Base-by-base conservation (phyloP, 2,329 filamentous ascomycete genomes). In the Zymoseptoria tritici region DNA sequence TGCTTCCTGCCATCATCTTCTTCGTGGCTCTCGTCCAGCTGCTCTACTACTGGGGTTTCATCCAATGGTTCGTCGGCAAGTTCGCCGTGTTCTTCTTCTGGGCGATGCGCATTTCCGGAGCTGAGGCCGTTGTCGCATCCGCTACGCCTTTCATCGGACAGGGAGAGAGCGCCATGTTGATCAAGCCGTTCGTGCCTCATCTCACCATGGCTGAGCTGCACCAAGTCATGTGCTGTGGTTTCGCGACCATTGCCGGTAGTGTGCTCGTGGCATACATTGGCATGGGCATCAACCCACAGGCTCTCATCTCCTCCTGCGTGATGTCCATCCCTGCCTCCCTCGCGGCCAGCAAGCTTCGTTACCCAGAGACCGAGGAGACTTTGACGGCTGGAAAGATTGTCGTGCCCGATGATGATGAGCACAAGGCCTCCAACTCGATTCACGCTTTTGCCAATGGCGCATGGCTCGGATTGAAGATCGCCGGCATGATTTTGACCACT, bases 271-370 rank as follows among this genome's bases (percentile, higher is more conserved):
- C 89, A 13, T 97, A 96, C 75, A 92, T 96, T 64, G 79, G 81
- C 26, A 85, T 96, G 68, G 91, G 91, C 49, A 81, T 96, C 58
- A 94, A 91, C 73, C 80, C 89, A 0, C 88, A 95, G 73, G 91
- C 90, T 2, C 80, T 97, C 53, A 88, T 96, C 26, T 96, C 90
- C 2, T 92, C 89, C 7, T 96, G 91, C 72, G 91, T 96, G 73
- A 97, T 97, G 92, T 92, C 88, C 68, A 96, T 96, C 64, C 92
- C 92, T 0, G 91, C 91, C 1, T 95, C 91, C 3, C 81, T 97
- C 13, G 91, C 91, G 55, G 86, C 94, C 62, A 93, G 89, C 64
- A 96, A 96, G 78, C 81, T 96, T 68, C 88, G 92, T 59, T 96
- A 88, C 73, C 92, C 92, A 2, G 92, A 96, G 77, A 87, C 85